Evolutionary conservation across 495 filamentous ascomycete genomes (phyloP), one percentile per base, ranked within the genome.

Genomic region (Aspergillus asperescens): DNA sequence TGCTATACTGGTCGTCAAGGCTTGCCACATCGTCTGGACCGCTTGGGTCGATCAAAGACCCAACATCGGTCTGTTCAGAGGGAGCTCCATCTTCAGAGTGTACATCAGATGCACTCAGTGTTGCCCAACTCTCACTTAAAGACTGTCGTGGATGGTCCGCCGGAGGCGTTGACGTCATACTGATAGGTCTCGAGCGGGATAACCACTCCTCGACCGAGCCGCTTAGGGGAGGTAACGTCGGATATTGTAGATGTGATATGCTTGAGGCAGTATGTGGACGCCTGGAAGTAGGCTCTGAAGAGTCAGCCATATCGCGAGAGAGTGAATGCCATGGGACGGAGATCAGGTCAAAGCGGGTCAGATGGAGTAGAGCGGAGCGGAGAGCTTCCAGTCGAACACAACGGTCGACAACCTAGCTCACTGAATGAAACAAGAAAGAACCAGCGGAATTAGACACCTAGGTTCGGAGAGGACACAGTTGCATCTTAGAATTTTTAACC

Each of bases 161-260:
- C 19, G 45, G 39, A 16, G 42, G 51, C 37, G 63, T 65, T 64
- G 67, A 70, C 61, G 67, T 67, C 68, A 75, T 75, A 50, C 56
- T 68, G 59, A 68, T 66, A 6, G 69, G 71, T 45, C 70, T 65
- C 40, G 74, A 77, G 44, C 62, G 72, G 43, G 72, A 76, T 42
- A 77, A 48, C 71, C 72, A 75, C 71, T 76, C 70, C 55, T 76
- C 66, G 7, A 76, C 73, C 40, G 73, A 75, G 29, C 62, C 70
- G 50, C 66, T 68, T n/a, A 75, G 52, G 19, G 73, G 70, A 48
- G 73, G 73, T 45, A 70, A 55, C 40, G 73, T 76, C 16, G 73
- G 73, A 54, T 76, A 76, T 51, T 62, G 73, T 25, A 76, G 66
- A 48, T 62, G 66, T 19, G 70, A 66, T 29, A 61, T 52, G 39